Base-by-base conservation (phyloP, 331 rosid genomes). In the Cucumis variabilis region DNA sequence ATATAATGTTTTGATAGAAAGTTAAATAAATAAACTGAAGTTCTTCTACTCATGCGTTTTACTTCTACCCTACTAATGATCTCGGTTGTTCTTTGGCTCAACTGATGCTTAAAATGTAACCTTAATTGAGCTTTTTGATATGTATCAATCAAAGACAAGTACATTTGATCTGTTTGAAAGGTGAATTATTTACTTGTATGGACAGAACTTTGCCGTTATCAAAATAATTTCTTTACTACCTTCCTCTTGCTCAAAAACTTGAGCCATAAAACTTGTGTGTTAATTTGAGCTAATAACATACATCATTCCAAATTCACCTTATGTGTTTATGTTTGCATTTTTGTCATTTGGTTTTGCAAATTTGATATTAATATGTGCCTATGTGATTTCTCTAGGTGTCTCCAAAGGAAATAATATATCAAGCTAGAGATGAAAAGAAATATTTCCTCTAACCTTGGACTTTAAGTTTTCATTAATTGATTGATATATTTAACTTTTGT, bases 51-150 rank as follows among this genome's bases (percentile, higher is more conserved):
- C n/a, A 50, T 65, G 62, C 44, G 63, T 50, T 48, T 10, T 30
- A 85, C 65, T 37, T 25, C 16, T n/a, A 86, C 41, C 41, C 63
- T 63, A 68, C 66, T 60, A 86, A 89, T 90, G 73, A 91, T 80
- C 28, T 80, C 77, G 24, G 79, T 67, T 48, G 67, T 84, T 84
- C 60, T 85, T 16, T 82, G 27, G 13, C 86, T 88, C 94, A 96
- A 98, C 93, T 87, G 93, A 91, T 13, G 90, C 87, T 11, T 98
- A 95, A 76, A 91, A 93, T 73, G 95, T 97, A 71, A 94, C 98
- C 62, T 79, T 97, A 88, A 6, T 86, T 27, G 94, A 96, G 67
- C 91, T 69, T 83, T 93, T 89, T 88, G 94, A 93, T 72, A 70
- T 92, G 84, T 90, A 88, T 90, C 93, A 89, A 72, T 90, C 89